Evolutionary conservation across 345 rosid genomes (phyloP).

Genomic region (Lenwebbia sp.): DNA sequence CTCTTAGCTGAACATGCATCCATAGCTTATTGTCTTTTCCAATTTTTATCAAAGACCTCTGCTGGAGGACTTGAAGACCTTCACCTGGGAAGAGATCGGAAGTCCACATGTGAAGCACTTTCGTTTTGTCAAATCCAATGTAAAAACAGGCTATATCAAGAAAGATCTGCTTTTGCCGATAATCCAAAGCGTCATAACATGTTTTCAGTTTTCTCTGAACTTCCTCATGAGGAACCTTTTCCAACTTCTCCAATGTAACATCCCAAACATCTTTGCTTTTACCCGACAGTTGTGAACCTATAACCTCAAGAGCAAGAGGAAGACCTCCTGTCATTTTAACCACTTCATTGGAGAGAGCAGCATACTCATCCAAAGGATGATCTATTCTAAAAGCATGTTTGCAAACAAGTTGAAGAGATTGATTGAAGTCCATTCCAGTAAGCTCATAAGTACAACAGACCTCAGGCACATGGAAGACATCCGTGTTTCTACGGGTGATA

Average conservation of each 20-base stretch:
- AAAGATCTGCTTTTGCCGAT: background rate
- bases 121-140: background rate
- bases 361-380: background rate
- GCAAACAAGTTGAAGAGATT: background rate
- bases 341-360: background rate
- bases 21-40: background rate
- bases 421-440: background rate
- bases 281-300: accelerated
- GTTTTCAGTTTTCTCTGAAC: background rate
- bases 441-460: background rate
- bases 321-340: background rate
- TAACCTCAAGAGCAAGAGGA: background rate
- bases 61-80: background rate
- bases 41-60: background rate
- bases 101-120: background rate
- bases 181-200: background rate
- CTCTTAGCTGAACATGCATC: background rate
- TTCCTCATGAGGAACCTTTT: background rate
- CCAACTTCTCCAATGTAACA: background rate
- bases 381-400: background rate
- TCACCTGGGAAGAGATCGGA: background rate
- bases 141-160: background rate
- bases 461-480: background rate
- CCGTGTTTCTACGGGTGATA: background rate
- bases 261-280: background rate